phyloP scores from a whole-genome alignment of 2,329 filamentous ascomycete genomes.

The Sporothrix brunneoviolacea region DNA sequence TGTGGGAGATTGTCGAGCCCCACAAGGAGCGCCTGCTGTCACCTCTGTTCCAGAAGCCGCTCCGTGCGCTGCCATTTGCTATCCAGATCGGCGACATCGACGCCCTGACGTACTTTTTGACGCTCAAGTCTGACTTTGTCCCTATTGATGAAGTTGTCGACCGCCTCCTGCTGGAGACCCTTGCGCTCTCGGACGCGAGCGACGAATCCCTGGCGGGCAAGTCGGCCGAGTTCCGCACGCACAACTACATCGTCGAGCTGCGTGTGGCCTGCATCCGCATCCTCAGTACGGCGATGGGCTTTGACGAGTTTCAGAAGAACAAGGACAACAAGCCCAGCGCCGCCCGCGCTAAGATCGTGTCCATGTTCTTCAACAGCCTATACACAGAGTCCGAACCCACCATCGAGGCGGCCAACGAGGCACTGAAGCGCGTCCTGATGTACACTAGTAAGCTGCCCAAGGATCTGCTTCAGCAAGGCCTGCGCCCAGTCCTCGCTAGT shows the following conservation, averaged over 20 bases:
- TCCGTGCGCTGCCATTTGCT: conserved; percentile 85
- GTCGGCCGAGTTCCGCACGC: conserved; percentile 88
- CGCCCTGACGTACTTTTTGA: conserved; percentile 91
- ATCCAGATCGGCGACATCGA: conserved; percentile 98
- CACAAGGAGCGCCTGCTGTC: conserved; percentile 85
- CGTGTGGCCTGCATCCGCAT: conserved; percentile 91
- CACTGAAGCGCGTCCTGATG: conserved; percentile 77
- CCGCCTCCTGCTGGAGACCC: conserved; percentile 82
- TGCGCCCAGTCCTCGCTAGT: conserved; percentile 93
- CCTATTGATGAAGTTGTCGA: conserved; percentile 89
- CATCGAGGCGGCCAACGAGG: conserved; percentile 87
- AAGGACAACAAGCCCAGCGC: conserved; percentile 48
- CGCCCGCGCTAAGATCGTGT: conserved; percentile 67
- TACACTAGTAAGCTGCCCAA: conserved; percentile 91
- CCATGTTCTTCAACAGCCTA: conserved; percentile 95
- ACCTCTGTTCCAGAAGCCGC: conserved; percentile 90
- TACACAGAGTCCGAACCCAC: conserved; percentile 91
- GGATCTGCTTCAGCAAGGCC: conserved; percentile 86
- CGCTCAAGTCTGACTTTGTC: conserved; percentile 80
- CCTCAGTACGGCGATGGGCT: conserved; percentile 85
- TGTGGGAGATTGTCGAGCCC: conserved; percentile 82
- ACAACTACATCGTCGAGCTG: conserved; percentile 85
- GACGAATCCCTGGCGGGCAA: conserved; percentile 92
- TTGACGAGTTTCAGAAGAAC: conserved; percentile 81
- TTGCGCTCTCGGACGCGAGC: conserved; percentile 88